Base-by-base conservation (phyloP, 352 stramenopile genomes). In the Phytophthora pistaciae region DNA sequence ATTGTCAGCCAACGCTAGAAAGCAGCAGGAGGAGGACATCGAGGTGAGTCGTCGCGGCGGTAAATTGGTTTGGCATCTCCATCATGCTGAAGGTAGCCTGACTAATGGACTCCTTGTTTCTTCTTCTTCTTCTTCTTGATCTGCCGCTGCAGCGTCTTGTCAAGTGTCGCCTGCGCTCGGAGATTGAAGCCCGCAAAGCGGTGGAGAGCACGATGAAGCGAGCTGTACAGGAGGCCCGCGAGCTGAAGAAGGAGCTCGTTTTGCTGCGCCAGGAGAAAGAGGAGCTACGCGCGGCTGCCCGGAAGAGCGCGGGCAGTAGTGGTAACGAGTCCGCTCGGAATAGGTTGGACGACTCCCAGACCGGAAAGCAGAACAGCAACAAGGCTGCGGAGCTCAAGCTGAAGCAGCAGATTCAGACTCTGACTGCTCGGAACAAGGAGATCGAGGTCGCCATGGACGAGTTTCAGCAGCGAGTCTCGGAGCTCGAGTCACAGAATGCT, bases 161-260 rank as follows among this genome's bases (percentile, higher is more conserved):
- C 23, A 94, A 94, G 77, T 94, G 84, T 71, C 87, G 87, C 14
- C 59, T 92, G 16, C 83, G 87, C 9, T 94, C 87, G 31, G 87
- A 94, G 73, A 83, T 89, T 11, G 85, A 94, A 58, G 85, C 83
- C 21, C 82, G 87, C 21, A 94, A 93, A 63, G 85, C 87, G 1
- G 80, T 77, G 1, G 85, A 94, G 57, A 86, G 72, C 29, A 91
- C 83, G 21, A 93, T 91, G 87, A 93, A 91, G 68, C 83, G 85
- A 8, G 87, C 85, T 1, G 85, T 94, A 27, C 82, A 90, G 14
- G 85, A 94, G 54, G 80, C 87, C 0, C 77, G 83, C 1, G 87
- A 94, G 64, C 65, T 94, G 48, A 94, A 94, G 74, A 92, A 92
- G 27, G 87, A 92, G 63, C 75, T 94, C 14, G 82, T 92, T 50